These are phyloP conservation scores for Stagonosporopsis tanaceti DNA, from an alignment of 2,329 filamentous ascomycete genomes.

Conservation along the genomic window DNA sequence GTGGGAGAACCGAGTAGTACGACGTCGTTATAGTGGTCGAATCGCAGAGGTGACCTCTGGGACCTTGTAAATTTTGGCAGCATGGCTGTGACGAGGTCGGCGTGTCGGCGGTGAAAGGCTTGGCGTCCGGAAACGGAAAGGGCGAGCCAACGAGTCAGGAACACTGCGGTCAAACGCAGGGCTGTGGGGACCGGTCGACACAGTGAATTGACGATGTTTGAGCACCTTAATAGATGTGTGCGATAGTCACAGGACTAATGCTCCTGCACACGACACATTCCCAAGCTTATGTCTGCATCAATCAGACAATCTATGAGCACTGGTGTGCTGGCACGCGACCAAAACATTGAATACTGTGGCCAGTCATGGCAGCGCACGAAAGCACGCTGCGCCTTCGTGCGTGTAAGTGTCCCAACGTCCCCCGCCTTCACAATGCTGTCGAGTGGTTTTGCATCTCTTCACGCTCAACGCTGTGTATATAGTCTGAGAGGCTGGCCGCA, in stretches of 20 bases:
- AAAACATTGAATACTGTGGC: constrained; percentile 21
- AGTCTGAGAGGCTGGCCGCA: not conserved
- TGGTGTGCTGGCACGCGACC: constrained; percentile 46
- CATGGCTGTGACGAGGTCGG: constrained; percentile 27
- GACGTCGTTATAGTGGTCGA: constrained; percentile 40
- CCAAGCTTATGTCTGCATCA: constrained; percentile 3
- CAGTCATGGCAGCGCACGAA: constrained; percentile 38
- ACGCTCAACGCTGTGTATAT: not conserved
- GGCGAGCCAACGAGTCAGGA: constrained; percentile 10
- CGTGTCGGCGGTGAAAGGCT: constrained; percentile 15
- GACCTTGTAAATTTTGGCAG: constrained; percentile 35
- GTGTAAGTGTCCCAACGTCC: constrained; percentile 39
- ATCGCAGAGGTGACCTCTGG: constrained; percentile 26
- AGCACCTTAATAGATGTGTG: not conserved
- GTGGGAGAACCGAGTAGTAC: constrained; percentile 48
- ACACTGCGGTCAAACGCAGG: constrained; percentile 3
- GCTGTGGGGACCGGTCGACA: not conserved
- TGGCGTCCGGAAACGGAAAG: constrained; percentile 12
- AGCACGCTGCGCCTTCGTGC: constrained; percentile 50
- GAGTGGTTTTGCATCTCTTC: not conserved
- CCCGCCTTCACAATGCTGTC: constrained; percentile 33
- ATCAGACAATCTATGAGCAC: constrained; percentile 30
- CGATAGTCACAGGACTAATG: not conserved
- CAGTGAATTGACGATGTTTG: not conserved
- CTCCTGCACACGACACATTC: not conserved